Base-by-base conservation (phyloP, 2,329 filamentous ascomycete species). In the Trichoderma atrobrunneum region DNA sequence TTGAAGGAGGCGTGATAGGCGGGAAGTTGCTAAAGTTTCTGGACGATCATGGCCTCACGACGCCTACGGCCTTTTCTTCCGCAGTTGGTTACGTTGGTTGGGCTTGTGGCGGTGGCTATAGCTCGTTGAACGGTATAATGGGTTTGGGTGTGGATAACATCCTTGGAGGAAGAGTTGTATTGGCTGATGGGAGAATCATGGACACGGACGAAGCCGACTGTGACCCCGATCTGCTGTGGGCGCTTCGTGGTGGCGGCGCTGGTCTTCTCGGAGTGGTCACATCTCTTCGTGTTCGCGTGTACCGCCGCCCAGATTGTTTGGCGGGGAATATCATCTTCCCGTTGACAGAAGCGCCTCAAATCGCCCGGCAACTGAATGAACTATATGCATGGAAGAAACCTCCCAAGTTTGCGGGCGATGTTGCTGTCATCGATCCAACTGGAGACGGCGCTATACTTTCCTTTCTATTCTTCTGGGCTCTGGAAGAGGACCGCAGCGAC, bases 131-230 rank as follows among this genome's bases (percentile, higher is more conserved):
- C 3, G 72, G 75, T 1, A 57, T 64, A 2, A 78, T 75, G 68
- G 82, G 82, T 4, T 69, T 82, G 0, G 81, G 81, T 0, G 77
- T 78, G 10, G 82, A 84, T 70, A 79, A 83, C 73, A 82, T 83
- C 18, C 51, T 83, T 1, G 78, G 75, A 0, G 79, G 78, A 7
- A 75, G 72, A 51, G 66, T 81, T 3, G 78, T 80, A 32, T 75
- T 75, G 57, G 71, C 76, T 7, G 59, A 78, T 10, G 79, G 79
- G 3, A 72, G 76, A 12, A 61, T 80, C 18, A 59, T 80, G 7
- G 74, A 78, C 6, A 78, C 79, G 1, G 73, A 76, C 59, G 65
- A 68, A 8, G 65, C 34, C 12, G 34, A 24, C 24, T 68, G 26
- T 24, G 65, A 68, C 16, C 76, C 77, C 12, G 74, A 78, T 18